Evolutionary conservation across 306 rosid species (phyloP), one percentile per base, ranked within the genome.

Genomic region (Leucaena leucocephala): DNA sequence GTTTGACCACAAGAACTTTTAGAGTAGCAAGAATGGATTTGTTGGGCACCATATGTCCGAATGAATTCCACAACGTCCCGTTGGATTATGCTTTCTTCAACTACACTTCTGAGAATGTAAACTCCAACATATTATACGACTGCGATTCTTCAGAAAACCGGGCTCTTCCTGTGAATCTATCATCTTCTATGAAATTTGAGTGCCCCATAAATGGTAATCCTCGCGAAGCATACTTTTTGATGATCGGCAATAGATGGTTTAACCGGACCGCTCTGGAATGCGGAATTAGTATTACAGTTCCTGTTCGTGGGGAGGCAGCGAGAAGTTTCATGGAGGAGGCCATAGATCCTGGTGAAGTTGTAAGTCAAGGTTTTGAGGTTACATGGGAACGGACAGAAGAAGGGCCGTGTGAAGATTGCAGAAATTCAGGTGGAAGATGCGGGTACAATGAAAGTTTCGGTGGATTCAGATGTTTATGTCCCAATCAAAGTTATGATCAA

Each of bases 341-440:
- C 4, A n/a, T 11, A 1, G n/a, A 1, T 3, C 65, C 17, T 2
- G 3, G 3, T 5, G 9, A 36, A 36, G 72, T 80, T 72, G 22
- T 88, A 48, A 45, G 2, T 7, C 12, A 78, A 48, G 91, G 86
- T 44, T 88, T 88, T 79, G 90, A 87, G 71, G 80, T 87, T 6
- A 7, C 6, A 7, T 87, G 86, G 86, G 34, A 21, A 8, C 65
- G 59, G 39, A 61, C 57, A 35, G 81, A 13, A 45, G 39, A n/a
- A 0, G 50, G 71, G 1, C 19, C 4, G 17, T 81, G 86, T 65
- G 49, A 65, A 35, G n/a, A 35, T 42, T 80, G 88, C 77, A 50
- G 0, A 5, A 7, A 40, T n/a, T 74, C 68, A 7, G 80, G 86
- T n/a, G 88, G 86, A 5, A 80, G 77, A 59, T 85, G 87, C 62